Evolutionary conservation across 1,284 basidiomycete genomes (phyloP), one percentile per base, ranked within the genome.

Genomic region (Cystobasidium pallidum): DNA sequence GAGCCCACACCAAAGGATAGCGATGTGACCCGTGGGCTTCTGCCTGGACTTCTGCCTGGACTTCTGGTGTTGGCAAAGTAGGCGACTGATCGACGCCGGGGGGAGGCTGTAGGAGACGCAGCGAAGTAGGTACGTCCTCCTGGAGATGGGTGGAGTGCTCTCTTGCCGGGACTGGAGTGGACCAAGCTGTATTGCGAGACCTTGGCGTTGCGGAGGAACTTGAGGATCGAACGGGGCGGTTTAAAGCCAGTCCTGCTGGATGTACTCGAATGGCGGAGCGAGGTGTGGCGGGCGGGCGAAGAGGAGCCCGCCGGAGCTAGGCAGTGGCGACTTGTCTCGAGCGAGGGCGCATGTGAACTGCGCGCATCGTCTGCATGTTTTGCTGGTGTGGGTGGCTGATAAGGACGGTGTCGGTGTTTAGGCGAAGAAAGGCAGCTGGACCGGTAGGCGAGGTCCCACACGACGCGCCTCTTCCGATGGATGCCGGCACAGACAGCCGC

Each of bases 391-490:
- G 30, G 28, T n/a, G 28, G 24, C 11, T 41, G 15, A 28, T 64
- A 71, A 24, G 68, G 68, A 55, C 64, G 68, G 45, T 54, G 57
- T 21, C 68, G 58, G 28, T 71, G 68, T 43, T 71, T 71, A 17
- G 68, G 68, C 21, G 68, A 71, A 51, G 68, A 71, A 30, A 39
- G 32, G 52, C 58, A 63, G 49, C 57, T 62, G 13, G 66, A 32
- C 11, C 66, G 34, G 30, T 68, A 54, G n/a, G 21, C 19, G 24
- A 68, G 66, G 24, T 68, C 66, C 66, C 66, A 68, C 2, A 57
- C 43, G 2, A 68, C 55, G 26, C 66, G 34, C 24, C 66, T 30
- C 43, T 63, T 71, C 26, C 62, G 43, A 13, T 64, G 49, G 15
- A 64, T 32, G 34, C 39, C 51, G 43, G 62, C 47, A 24, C 26